These are phyloP conservation scores for Diaporthe citrichinensis DNA, from an alignment of 2,329 filamentous ascomycete genomes.

Conservation along the genomic window DNA sequence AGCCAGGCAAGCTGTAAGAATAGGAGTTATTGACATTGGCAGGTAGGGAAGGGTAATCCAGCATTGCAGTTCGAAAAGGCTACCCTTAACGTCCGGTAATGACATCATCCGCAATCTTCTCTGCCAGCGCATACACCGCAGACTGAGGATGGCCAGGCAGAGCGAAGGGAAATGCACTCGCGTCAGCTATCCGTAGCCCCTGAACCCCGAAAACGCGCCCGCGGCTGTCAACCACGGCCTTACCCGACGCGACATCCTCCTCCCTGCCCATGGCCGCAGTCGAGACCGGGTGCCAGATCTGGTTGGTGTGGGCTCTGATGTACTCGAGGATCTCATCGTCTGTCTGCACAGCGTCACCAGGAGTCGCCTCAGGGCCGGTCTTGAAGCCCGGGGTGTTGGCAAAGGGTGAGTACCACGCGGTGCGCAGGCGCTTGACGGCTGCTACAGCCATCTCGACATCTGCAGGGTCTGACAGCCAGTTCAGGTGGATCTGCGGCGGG, in stretches of 20 bases:
- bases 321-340: slow-evolving; percentile 45
- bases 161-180: slow-evolving; percentile 62
- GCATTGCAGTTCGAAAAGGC: neutral
- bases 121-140: slow-evolving; percentile 65
- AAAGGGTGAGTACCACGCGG: slow-evolving; percentile 27
- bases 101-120: slow-evolving; percentile 46
- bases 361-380: slow-evolving; percentile 50
- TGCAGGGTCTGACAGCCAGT: slow-evolving; percentile 50
- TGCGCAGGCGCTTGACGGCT: slow-evolving; percentile 46
- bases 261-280: slow-evolving; percentile 60
- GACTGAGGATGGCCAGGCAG: slow-evolving; percentile 63
- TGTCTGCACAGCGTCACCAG: slow-evolving; percentile 48
- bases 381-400: slow-evolving; percentile 43
- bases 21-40: neutral
- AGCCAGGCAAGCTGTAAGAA: neutral
- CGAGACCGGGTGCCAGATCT: slow-evolving; percentile 53
- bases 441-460: slow-evolving; percentile 42
- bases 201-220: slow-evolving; percentile 63
- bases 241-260: slow-evolving; percentile 45
- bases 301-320: slow-evolving; percentile 46
- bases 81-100: neutral
- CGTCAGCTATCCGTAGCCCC: slow-evolving; percentile 62
- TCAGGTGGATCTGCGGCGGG: slow-evolving; percentile 54
- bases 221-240: slow-evolving; percentile 58
- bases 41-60: neutral